phyloP scores from a whole-genome alignment of 108 stramenopile species.

The Skeletonema marinoi region DNA sequence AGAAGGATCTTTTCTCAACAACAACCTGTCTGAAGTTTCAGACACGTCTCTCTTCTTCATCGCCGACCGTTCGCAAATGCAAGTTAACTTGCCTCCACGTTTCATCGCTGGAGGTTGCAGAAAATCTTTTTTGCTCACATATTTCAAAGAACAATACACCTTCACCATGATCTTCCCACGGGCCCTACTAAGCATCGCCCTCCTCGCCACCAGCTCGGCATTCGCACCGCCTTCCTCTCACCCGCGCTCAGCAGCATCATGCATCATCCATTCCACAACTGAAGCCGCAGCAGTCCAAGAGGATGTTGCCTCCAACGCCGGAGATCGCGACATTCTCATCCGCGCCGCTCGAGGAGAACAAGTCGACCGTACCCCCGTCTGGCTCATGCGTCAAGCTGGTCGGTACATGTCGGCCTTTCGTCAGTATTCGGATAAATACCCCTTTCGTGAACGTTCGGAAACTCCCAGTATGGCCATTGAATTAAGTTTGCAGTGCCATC shows the following conservation, averaged over 20 bases:
- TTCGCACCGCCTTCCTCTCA: slow-evolving; percentile 8
- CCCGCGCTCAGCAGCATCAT: neutral
- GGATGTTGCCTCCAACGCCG: slow-evolving; percentile 25
- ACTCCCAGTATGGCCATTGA: slow-evolving; percentile 95
- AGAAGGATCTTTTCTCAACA: too few relatives aligned
- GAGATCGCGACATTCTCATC: slow-evolving; percentile 91
- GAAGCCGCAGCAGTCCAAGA: slow-evolving; percentile 21
- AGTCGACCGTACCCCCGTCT: slow-evolving; percentile 95
- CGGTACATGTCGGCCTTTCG: slow-evolving; percentile 98
- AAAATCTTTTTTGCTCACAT: too few relatives aligned
- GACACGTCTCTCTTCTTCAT: too few relatives aligned
- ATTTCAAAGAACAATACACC: neutral
- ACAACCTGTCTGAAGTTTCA: too few relatives aligned
- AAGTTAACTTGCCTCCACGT: too few relatives aligned
- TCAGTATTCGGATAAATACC: slow-evolving; percentile 90
- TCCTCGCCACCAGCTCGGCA: slow-evolving; percentile 3
- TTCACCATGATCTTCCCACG: slow-evolving; percentile 12
- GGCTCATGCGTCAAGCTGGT: slow-evolving; percentile 99
- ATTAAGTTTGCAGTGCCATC: slow-evolving; percentile 92
- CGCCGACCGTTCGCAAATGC: too few relatives aligned
- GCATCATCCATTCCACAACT: slow-evolving; percentile 25
- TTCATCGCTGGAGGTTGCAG: too few relatives aligned
- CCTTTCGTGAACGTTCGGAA: slow-evolving; percentile 95
- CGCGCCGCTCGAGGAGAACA: slow-evolving; percentile 94
- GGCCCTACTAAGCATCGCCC: slow-evolving; percentile 2